Percentiles rank a stretch among this genome's conserved stretches.
These are phyloP conservation scores for Neopestalotiopsis sp. DNA, from an alignment of 2,329 filamentous ascomycete species.

Conservation along the genomic window DNA sequence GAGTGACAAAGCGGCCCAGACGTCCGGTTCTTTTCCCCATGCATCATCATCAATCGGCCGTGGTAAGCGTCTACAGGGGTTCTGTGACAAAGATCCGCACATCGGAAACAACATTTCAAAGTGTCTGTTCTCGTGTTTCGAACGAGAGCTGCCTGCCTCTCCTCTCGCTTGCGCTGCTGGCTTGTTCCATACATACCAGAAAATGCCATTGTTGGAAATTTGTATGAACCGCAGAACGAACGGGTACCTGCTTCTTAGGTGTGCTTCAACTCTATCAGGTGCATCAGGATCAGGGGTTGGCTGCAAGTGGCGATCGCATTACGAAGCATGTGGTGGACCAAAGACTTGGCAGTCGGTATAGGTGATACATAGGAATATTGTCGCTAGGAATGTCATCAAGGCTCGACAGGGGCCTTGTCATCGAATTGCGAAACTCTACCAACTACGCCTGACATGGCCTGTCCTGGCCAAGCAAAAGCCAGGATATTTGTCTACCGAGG, in stretches of 20 bases:
- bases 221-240: neutral
- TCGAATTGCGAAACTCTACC: neutral
- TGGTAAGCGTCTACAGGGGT: conserved; percentile 17
- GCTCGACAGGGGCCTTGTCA: neutral
- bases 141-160: neutral
- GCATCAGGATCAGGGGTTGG: neutral
- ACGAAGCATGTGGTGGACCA: neutral
- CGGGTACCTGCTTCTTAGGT: neutral
- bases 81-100: conserved; percentile 39
- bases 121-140: conserved; percentile 16
- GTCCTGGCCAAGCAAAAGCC: neutral
- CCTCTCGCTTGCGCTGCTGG: neutral
- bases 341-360: neutral
- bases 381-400: neutral
- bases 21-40: neutral
- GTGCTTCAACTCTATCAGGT: neutral
- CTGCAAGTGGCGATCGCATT: neutral
- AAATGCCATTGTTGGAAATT: neutral
- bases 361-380: neutral
- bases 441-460: neutral
- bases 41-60: neutral
- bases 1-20: neutral
- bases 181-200: neutral
- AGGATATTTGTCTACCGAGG: neutral
- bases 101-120: conserved; percentile 34